Evolutionary conservation across 2,329 filamentous ascomycete genomes (phyloP).

Genomic region (Chaetomiaceae sp.): DNA sequence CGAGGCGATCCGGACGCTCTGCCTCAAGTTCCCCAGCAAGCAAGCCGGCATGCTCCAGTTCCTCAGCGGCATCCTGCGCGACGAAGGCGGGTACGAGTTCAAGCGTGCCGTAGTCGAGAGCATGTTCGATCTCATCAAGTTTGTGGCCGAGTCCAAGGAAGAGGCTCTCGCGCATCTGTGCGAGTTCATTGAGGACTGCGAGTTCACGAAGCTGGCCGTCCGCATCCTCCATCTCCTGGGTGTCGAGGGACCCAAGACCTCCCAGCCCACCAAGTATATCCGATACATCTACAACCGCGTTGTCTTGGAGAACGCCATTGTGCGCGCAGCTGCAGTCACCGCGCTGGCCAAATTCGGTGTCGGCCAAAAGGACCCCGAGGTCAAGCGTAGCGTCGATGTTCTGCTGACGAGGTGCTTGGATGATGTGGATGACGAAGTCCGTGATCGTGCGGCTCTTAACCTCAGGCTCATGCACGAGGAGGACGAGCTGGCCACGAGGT

Average conservation of each 20-base stretch:
- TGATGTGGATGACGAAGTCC: constrained; percentile 95
- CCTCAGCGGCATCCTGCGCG: constrained; percentile 90
- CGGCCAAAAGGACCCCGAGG: constrained; percentile 90
- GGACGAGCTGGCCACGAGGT: constrained; percentile 76
- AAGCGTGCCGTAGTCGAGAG: constrained; percentile 97
- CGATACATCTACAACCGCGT: constrained; percentile 99
- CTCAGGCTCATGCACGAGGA: constrained; percentile 88
- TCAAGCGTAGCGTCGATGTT: constrained; percentile 92
- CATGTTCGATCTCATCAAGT: constrained; percentile 99
- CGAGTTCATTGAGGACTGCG: constrained; percentile 99
- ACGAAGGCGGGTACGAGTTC: constrained; percentile 97
- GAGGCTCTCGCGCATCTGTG: constrained; percentile 89
- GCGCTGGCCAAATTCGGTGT: constrained; percentile 96
- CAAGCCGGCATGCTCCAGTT: constrained; percentile 97
- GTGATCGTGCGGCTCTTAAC: constrained; percentile 90
- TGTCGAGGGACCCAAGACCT: constrained; percentile 89
- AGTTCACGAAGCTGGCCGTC: constrained; percentile 96
- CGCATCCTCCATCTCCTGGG: constrained; percentile 92
- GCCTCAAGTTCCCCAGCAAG: constrained; percentile 96
- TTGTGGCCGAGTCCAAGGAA: constrained; percentile 82
- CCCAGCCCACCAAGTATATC: constrained; percentile 96
- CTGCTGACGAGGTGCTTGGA: constrained; percentile 90
- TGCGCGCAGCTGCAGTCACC: constrained; percentile 90
- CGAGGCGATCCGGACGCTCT: constrained; percentile 92
- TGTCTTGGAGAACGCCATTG: constrained; percentile 93